These are phyloP conservation scores for Colletotrichum salicis DNA, from an alignment of 2,329 filamentous ascomycete genomes.

Conservation along the genomic window DNA sequence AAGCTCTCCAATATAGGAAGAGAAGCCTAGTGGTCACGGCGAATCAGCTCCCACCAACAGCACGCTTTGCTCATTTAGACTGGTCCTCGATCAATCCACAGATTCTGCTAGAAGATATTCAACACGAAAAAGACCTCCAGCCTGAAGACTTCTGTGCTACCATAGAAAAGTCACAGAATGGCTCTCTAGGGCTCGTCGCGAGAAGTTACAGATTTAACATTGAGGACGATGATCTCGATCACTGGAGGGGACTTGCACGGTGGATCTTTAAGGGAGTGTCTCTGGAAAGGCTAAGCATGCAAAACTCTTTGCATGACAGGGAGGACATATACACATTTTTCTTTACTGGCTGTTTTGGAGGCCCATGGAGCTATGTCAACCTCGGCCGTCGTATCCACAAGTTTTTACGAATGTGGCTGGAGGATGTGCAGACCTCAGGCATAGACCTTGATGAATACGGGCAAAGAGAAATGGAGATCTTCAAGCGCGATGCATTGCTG, in stretches of 20 bases:
- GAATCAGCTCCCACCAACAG: neutral
- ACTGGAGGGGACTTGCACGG: neutral
- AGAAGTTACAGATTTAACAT: neutral
- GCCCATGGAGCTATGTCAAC: no score
- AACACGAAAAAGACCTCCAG: neutral
- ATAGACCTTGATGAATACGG: conserved; percentile 7
- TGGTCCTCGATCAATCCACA: fast-evolving
- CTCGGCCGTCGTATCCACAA: no score
- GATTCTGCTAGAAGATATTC: neutral
- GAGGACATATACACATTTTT: neutral
- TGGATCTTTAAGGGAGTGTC: neutral
- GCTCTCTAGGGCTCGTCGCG: neutral
- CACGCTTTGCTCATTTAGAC: neutral
- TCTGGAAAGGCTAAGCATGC: neutral
- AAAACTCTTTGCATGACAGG: neutral
- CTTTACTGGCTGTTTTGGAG: neutral
- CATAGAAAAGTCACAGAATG: fast-evolving
- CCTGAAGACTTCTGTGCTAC: neutral
- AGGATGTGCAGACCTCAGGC: neutral
- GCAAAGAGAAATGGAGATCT: neutral
- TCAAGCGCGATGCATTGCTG: neutral
- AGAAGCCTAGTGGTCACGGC: neutral
- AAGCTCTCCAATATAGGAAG: neutral
- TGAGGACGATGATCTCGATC: neutral
- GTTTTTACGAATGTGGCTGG: neutral